phyloP scores from a whole-genome alignment of 108 stramenopile genomes.

The Cyclotella distinguenda region DNA sequence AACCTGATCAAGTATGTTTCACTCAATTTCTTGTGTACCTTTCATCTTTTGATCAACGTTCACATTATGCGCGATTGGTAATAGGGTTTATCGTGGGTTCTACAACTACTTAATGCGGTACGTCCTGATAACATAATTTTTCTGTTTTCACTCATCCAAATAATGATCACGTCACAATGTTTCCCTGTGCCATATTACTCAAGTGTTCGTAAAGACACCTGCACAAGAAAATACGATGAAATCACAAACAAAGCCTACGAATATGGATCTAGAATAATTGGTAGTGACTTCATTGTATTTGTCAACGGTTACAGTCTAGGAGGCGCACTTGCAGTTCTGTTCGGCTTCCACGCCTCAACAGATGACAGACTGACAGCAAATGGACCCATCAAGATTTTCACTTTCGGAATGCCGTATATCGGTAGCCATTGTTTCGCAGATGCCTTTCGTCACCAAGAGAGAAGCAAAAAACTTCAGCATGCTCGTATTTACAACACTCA shows the following conservation, averaged over 20 bases:
- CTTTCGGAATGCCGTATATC: constrained; percentile 64
- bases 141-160: too few relatives aligned
- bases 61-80: background rate
- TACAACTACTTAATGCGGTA: constrained; percentile 61
- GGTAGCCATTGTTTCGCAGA: constrained; percentile 56
- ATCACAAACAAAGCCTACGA: constrained; percentile 62
- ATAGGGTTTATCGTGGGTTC: constrained; percentile 57
- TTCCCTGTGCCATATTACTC: background rate
- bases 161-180: too few relatives aligned
- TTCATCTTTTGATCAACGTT: background rate
- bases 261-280: constrained; percentile 56
- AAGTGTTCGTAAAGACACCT: constrained; percentile 58
- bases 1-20: constrained; percentile 11
- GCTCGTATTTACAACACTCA: constrained; percentile 54
- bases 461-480: constrained; percentile 49
- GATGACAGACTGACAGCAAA: constrained; percentile 66
- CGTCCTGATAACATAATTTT: background rate
- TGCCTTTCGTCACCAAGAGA: constrained; percentile 60
- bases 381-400: constrained; percentile 61
- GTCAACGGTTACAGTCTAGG: constrained; percentile 69
- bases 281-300: constrained; percentile 51
- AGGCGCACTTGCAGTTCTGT: constrained; percentile 56
- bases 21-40: background rate
- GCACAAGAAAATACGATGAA: constrained; percentile 67
- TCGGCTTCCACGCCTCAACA: constrained; percentile 65